A percentile compares a stretch with the other conserved stretches of the same genome.
These are phyloP conservation scores for Cardiospermum halicacabum DNA, from an alignment of 345 rosid species.

Conservation along the genomic window DNA sequence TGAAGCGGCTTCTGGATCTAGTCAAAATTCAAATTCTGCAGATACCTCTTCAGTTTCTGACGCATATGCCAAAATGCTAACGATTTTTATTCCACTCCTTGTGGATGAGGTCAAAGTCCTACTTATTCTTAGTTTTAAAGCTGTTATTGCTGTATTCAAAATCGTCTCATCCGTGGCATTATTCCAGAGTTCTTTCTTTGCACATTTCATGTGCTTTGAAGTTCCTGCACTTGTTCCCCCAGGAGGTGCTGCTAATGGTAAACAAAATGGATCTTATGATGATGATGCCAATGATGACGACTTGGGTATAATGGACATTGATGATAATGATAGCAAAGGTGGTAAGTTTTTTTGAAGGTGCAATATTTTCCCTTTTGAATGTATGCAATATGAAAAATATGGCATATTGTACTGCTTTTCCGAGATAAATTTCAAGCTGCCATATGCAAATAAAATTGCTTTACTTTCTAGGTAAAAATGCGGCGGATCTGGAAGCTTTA, in stretches of 20 bases:
- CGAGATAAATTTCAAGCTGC: slow-evolving; percentile 3
- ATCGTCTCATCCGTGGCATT: slow-evolving; percentile 22
- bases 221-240: slow-evolving; percentile 94
- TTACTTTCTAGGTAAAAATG: slow-evolving; percentile 55
- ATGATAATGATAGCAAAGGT: slow-evolving; percentile 68
- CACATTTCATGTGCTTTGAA: slow-evolving; percentile 99
- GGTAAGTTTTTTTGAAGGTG: slow-evolving; percentile 39
- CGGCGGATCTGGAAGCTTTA: slow-evolving; percentile 71
- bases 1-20: slow-evolving; percentile 81
- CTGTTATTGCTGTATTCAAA: slow-evolving; percentile 10
- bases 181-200: slow-evolving; percentile 96
- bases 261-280: slow-evolving; percentile 40
- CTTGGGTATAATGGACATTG: slow-evolving; percentile 94
- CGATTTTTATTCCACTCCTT: slow-evolving; percentile 94
- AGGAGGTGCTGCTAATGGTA: slow-evolving; percentile 64
- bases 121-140: slow-evolving; percentile 10
- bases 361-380: slow-evolving; percentile 12
- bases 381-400: slow-evolving; percentile 12
- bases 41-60: slow-evolving; percentile 95
- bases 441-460: slow-evolving; percentile 10
- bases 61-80: slow-evolving; percentile 96
- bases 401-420: slow-evolving; percentile 11
- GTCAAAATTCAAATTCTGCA: slow-evolving; percentile 55
- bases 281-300: slow-evolving; percentile 71
- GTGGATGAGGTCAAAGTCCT: slow-evolving; percentile 78